phyloP scores from a whole-genome alignment of 2,329 filamentous ascomycete species.

The Colletotrichum tabaci region DNA sequence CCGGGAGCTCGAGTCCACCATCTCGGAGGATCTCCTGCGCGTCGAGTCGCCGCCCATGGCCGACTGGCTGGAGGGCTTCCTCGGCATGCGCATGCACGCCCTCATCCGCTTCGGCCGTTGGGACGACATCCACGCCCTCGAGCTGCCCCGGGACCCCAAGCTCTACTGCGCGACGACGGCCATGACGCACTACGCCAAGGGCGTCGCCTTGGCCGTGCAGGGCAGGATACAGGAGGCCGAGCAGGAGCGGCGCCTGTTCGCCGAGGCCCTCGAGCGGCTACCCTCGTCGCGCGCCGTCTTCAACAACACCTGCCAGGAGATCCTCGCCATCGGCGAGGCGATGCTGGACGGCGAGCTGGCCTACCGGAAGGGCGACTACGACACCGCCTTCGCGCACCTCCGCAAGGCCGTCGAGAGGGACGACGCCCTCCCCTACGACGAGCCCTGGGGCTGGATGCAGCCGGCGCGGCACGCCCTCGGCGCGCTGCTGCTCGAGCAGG shows the following conservation, averaged over 20 bases:
- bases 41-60: constrained; percentile 81
- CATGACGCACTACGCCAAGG: constrained; percentile 77
- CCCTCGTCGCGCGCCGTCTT: constrained; percentile 75
- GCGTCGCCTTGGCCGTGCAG: constrained; percentile 75
- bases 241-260: constrained; percentile 66
- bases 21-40: constrained; percentile 75
- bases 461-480: constrained; percentile 80
- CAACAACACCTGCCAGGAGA: constrained; percentile 76
- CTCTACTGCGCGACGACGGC: constrained; percentile 81
- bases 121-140: constrained; percentile 73
- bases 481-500: constrained; percentile 78
- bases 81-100: constrained; percentile 77
- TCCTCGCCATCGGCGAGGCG: constrained; percentile 73
- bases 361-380: constrained; percentile 74
- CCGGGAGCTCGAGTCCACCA: constrained; percentile 69
- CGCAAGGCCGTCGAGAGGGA: constrained; percentile 71
- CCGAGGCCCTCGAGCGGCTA: constrained; percentile 65
- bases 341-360: constrained; percentile 84
- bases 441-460: constrained; percentile 88
- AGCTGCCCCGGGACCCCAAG: constrained; percentile 68
- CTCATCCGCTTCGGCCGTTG: constrained; percentile 82
- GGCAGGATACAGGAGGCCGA: constrained; percentile 70
- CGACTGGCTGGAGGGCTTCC: constrained; percentile 82
- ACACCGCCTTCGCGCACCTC: constrained; percentile 72
- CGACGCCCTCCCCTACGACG: constrained; percentile 77